Conservation (phyloP, 768 basidiomycete genomes). For the Suillus weaverae region DNA sequence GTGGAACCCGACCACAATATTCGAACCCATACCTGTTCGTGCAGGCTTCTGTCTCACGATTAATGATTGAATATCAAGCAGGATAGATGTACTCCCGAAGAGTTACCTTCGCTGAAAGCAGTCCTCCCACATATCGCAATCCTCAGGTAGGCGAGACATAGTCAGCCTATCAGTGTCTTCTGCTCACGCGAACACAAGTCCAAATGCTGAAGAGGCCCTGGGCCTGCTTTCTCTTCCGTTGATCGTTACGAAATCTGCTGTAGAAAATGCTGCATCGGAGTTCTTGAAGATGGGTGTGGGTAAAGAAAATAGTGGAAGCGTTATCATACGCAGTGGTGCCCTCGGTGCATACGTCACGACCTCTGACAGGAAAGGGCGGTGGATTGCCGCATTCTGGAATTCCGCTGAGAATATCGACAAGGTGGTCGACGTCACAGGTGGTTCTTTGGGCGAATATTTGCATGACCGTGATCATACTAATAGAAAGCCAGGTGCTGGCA, state of each 20-base stretch:
- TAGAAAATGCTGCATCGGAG: constrained; percentile 66
- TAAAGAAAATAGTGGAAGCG: constrained; percentile 46
- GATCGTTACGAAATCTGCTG: constrained; percentile 40
- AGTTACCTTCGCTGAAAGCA: constrained; percentile 63
- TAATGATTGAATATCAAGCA: constrained; percentile 30
- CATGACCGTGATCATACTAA: constrained; percentile 1
- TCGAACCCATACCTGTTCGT: constrained; percentile 85
- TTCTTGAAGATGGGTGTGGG: constrained; percentile 67
- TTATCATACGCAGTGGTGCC: constrained; percentile 74
- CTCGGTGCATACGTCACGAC: constrained; percentile 70
- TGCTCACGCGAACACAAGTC: constrained; percentile 42
- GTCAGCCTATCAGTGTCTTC: neutral
- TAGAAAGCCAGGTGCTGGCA: constrained; percentile 71
- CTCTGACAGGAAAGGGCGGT: constrained; percentile 41
- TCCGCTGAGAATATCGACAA: constrained; percentile 39
- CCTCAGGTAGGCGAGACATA: constrained; percentile 53
- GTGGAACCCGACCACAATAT: constrained; percentile 73
- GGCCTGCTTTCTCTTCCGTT: constrained; percentile 57
- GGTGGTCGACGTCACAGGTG: constrained; percentile 81
- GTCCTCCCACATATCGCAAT: constrained; percentile 62
- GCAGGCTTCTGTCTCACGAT: neutral
- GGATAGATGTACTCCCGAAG: constrained; percentile 78
- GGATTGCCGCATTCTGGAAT: constrained; percentile 79
- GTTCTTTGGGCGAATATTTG: neutral
- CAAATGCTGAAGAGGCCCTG: constrained; percentile 85